Evolutionary conservation across 2,329 filamentous ascomycete species (phyloP), one percentile per base, ranked within the genome.

Genomic region (Fusarium ambrosium): DNA sequence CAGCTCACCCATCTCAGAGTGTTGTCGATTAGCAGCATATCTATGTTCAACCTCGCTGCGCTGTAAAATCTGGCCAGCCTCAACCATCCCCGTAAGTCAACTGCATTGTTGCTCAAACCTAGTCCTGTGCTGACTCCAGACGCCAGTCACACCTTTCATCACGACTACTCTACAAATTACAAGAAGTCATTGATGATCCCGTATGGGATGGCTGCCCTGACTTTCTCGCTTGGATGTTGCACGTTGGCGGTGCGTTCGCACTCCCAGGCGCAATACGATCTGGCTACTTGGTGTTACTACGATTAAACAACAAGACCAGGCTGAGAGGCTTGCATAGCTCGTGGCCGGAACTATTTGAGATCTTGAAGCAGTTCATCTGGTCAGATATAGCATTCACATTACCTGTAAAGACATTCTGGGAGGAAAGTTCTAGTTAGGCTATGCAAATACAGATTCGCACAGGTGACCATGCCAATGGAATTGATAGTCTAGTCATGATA

Each of bases 21-120:
- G 81, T 64, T 85, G 82, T n/a, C 74, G 79, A 53, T 76, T 86
- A 2, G 85, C 82, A 3, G 82, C 82, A 10, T 86, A 85, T 75
- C 36, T 86, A n/a, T 84, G 81, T 62, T 83, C 85, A 4, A 75
- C 68, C 8, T 84, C 82, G 80, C 60, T 86, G 0, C 79, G 85
- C 48, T 86, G 85, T 69, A 85, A 79, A 37, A 29, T 84, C 5
- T 86, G 85, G 85, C 76, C 80, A 18, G 75, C 78, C 32, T 81
- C 78, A 13, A 75, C 81, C 0, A 82, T 86, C 67, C 85, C 85
- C 0, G 85, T 86, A 74, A 68, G 84, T 24, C 24, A 24, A 24
- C 24, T 24, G 24, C 24, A 24, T 24, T 71, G 34, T 60, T 27
- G 1, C 20, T 36, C 32, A 6, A n/a, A 22, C 8, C 18, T 27